Base-by-base conservation (phyloP, 306 rosid species). In the Acacia confusa region DNA sequence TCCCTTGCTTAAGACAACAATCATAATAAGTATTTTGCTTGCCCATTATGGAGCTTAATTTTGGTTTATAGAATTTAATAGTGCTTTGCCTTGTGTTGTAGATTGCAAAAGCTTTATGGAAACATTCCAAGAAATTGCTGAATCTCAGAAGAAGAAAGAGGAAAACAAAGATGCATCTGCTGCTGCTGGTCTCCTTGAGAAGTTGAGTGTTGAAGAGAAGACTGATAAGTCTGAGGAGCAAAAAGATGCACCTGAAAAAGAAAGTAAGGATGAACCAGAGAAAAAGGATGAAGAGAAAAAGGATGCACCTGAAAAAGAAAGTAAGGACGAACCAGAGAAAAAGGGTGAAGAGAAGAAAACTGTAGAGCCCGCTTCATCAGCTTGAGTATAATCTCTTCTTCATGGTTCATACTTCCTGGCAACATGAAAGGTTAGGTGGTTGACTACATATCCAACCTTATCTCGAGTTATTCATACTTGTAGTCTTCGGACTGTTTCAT, bases 91-190 rank as follows among this genome's bases (percentile, higher is more conserved):
- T 2, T 74, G 9, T 17, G 48, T 45, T 43, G 41, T 77, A 94
- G 98, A 91, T 82, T 89, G 92, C 95, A 92, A 74, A 80, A 79
- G n/a, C 48, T 94, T 94, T 88, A 91, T 89, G 92, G 94, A 92
- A 76, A 88, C 76, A 72, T 94, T 94, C 79, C 90, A 90, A 83
- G 98, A 94, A 86, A 82, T 91, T 77, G 97, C 90, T 2, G 97
- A 94, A 74, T 87, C 97, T 73, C 91, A 88, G 76, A 80, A 78
- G 73, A 78, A 81, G 11, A 87, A 79, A 52, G 93, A 79, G 84
- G 98, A 94, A 78, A 85, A 80, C 76, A n/a, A 85, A 70, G 93
- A 88, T 64, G 91, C 93, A 79, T 79, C 91, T 60, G 85, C 85
- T 55, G 83, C 97, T 75, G 97, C 97, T 52, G 91, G 78, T 76